These are phyloP conservation scores for Fraxinus paxiana DNA, from an alignment of 305 asterid species.

Conservation along the genomic window DNA sequence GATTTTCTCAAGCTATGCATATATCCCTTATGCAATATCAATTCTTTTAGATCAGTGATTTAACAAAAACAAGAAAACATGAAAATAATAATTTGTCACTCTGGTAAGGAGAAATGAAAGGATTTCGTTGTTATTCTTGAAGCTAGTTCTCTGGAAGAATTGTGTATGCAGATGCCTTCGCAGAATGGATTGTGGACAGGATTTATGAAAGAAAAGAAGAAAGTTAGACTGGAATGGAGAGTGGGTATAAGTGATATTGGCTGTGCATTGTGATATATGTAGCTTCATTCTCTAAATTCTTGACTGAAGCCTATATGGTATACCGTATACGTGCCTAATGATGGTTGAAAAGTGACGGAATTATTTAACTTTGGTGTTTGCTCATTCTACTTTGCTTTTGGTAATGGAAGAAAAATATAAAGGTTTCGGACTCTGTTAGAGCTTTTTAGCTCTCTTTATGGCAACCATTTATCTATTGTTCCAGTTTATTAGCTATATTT, in stretches of 20 bases:
- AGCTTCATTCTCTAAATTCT: not conserved
- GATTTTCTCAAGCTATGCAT: not conserved
- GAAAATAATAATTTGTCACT: not conserved
- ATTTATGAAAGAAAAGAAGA: not conserved
- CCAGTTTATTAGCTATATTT: not conserved
- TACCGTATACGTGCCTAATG: not conserved
- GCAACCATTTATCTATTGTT: not conserved
- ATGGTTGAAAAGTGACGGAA: not conserved
- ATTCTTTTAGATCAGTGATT: not conserved
- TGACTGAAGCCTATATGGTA: not conserved
- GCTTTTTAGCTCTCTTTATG: not conserved
- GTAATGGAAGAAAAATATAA: not conserved
- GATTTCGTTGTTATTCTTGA: not conserved
- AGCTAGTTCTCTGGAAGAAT: not conserved
- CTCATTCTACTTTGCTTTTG: not conserved
- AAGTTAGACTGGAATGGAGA: not conserved
- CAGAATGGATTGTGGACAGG: not conserved
- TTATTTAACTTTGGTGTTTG: not conserved
- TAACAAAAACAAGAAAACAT: not conserved
- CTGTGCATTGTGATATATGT: not conserved
- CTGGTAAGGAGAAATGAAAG: not conserved
- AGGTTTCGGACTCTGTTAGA: not conserved
- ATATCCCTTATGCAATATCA: not conserved
- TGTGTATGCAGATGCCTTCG: not conserved
- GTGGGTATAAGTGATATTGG: not conserved